Evolutionary conservation across 768 basidiomycete species (phyloP), one percentile per base, ranked within the genome.

Genomic region (Saitozyma podzolica): DNA sequence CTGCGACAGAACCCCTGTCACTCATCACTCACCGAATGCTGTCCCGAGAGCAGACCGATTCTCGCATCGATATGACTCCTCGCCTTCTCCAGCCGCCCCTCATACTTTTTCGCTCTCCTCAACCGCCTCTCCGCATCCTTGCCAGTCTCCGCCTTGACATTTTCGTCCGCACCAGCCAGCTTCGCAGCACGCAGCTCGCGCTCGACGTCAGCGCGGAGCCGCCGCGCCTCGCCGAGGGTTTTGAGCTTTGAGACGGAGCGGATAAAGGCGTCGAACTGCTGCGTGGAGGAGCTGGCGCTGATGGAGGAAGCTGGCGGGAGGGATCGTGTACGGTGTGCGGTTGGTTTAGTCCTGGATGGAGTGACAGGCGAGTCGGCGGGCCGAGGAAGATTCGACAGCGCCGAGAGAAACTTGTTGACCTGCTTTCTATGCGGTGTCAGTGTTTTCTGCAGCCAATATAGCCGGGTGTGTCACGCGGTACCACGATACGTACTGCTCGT

Each of bases 231-330:
- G 40, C 93, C 79, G 7, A 97, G 82, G 5, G 89, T 93, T 10
- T 88, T 88, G 69, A 87, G 88, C 40, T 87, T 85, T 63, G 83
- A 85, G 73, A 98, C 92, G 60, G 92, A 91, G 40, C 87, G 85
- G 55, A 98, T 81, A 78, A 97, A 98, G 0, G 88, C 88, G 68
- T 97, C 94, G 69, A 97, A 97, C 60, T 93, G 89, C 51, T 88
- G 87, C 8, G 85, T 70, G 70, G 69, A 63, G 11, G 72, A 67
- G 1, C 61, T 39, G 9, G 63, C 62, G 3, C 72, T 60, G 17
- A 73, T 70, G 20, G 62, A 67, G 19, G 65, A 55, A 6, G 65
- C 54, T n/a, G 40, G 61, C 29, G 29, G 29, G 29, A 29, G 29
- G 29, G 29, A 29, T 29, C 29, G 29, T 3, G 58, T 8, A 29